Conservation (phyloP, 1,284 basidiomycete species). For the Inonotus hispidus region DNA sequence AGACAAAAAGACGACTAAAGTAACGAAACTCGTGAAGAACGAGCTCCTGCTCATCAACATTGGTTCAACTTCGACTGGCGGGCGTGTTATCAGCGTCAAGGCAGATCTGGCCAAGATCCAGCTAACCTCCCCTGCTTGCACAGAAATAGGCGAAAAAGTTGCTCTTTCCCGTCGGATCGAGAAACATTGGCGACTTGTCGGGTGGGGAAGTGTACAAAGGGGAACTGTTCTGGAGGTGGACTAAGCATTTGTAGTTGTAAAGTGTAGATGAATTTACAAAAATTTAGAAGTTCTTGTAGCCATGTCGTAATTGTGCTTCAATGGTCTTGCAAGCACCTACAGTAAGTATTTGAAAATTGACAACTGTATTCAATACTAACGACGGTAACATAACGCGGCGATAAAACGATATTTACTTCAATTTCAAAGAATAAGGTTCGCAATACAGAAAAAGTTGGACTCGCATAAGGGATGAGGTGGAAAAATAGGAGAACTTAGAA, state of each 20-base stretch:
- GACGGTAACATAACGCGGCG: neutral
- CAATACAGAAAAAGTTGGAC: neutral
- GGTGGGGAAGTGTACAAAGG: slow-evolving; percentile 60
- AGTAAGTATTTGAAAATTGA: neutral
- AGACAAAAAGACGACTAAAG: slow-evolving; percentile 98
- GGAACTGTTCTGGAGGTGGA: slow-evolving; percentile 52
- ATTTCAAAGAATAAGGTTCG: neutral
- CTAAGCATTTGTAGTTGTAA: slow-evolving; percentile 19
- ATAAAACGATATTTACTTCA: neutral
- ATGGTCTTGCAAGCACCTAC: too few species aligned
- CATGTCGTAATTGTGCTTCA: too few species aligned
- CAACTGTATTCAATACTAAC: neutral
- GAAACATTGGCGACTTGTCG: slow-evolving; percentile 94
- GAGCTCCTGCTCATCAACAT: slow-evolving; percentile 95
- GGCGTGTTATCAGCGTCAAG: slow-evolving; percentile 87
- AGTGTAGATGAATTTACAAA: neutral
- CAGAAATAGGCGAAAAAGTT: slow-evolving; percentile 93
- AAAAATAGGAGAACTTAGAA: neutral
- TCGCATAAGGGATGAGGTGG: neutral
- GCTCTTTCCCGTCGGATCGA: slow-evolving; percentile 89
- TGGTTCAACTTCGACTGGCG: slow-evolving; percentile 90
- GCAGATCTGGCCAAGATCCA: slow-evolving; percentile 91
- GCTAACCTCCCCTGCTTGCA: slow-evolving; percentile 88
- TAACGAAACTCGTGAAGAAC: slow-evolving; percentile 87
- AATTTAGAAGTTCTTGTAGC: neutral